Evolutionary conservation across 306 rosid species (phyloP).

Genomic region (Quercus cerris): DNA sequence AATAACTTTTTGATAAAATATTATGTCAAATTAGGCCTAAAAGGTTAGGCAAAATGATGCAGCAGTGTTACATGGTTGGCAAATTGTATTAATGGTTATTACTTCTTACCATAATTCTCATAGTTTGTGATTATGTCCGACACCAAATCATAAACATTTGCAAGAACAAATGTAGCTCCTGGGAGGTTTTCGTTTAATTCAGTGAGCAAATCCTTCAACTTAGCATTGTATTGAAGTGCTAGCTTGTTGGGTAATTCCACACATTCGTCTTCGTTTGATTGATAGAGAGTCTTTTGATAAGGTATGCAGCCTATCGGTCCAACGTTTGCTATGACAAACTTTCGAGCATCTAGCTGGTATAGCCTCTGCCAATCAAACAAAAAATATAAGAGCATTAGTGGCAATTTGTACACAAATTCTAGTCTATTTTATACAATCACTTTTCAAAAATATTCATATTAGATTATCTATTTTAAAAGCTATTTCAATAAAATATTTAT

Average conservation of each 20-base stretch:
- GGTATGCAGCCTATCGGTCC: constrained; percentile 98
- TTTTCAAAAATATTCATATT: too few species aligned
- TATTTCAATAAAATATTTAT: too few species aligned
- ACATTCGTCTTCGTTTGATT: constrained; percentile 59
- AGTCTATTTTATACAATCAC: too few species aligned
- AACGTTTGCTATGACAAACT: constrained; percentile 77
- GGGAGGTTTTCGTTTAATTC: constrained; percentile 71
- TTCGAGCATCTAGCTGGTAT: constrained; percentile 79
- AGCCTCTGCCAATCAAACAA: constrained; percentile 47
- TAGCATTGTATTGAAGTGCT: constrained; percentile 68
- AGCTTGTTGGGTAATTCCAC: constrained; percentile 86
- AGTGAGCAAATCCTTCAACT: constrained; percentile 66
- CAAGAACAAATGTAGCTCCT: constrained; percentile 68
- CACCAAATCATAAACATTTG: constrained; percentile 77
- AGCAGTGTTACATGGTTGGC: too few species aligned
- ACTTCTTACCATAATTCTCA: constrained; percentile 48
- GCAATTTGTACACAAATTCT: too few species aligned
- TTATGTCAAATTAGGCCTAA: too few species aligned
- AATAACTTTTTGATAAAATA: too few species aligned
- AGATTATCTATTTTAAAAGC: too few species aligned
- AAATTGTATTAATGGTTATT: too few species aligned
- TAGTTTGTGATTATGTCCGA: constrained; percentile 62
- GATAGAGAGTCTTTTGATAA: constrained; percentile 81
- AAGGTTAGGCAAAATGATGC: too few species aligned
- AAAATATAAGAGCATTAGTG: too few species aligned